These are phyloP conservation scores for Cryptococcus wingfieldii DNA, from an alignment of 1,284 basidiomycete genomes.

Conservation along the genomic window DNA sequence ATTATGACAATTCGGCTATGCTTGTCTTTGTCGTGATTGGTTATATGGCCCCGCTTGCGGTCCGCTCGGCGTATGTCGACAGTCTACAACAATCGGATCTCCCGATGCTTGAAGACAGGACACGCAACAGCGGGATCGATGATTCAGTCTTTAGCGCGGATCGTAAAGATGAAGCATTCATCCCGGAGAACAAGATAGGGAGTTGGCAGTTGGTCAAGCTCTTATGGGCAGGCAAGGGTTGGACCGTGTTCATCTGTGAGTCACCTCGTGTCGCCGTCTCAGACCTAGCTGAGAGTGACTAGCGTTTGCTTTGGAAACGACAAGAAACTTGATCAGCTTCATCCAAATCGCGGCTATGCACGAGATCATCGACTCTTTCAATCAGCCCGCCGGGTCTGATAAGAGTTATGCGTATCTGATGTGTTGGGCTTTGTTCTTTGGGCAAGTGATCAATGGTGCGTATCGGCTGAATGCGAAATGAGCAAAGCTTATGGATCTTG, in stretches of 20 bases:
- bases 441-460: constrained; percentile 32
- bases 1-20: constrained; percentile 41
- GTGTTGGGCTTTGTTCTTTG: constrained; percentile 43
- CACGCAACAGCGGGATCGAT: constrained; percentile 25
- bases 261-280: not conserved
- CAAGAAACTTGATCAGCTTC: constrained; percentile 30
- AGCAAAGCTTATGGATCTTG: not conserved
- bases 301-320: constrained; percentile 34
- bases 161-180: constrained; percentile 5
- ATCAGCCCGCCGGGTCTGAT: constrained; percentile 19
- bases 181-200: constrained; percentile 12
- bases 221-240: constrained; percentile 32
- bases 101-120: constrained; percentile 37
- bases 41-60: constrained; percentile 32
- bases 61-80: constrained; percentile 23
- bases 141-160: constrained; percentile 3
- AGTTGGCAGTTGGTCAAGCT: constrained; percentile 26
- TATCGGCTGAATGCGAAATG: not conserved
- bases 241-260: constrained; percentile 32
- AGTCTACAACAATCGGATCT: constrained; percentile 36
- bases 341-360: constrained; percentile 35
- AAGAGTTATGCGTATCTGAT: constrained; percentile 42
- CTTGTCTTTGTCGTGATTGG: constrained; percentile 36
- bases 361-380: constrained; percentile 39
- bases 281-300: not conserved